Conservation (phyloP, 352 stramenopile genomes). For the Phytophthora foliorum region DNA sequence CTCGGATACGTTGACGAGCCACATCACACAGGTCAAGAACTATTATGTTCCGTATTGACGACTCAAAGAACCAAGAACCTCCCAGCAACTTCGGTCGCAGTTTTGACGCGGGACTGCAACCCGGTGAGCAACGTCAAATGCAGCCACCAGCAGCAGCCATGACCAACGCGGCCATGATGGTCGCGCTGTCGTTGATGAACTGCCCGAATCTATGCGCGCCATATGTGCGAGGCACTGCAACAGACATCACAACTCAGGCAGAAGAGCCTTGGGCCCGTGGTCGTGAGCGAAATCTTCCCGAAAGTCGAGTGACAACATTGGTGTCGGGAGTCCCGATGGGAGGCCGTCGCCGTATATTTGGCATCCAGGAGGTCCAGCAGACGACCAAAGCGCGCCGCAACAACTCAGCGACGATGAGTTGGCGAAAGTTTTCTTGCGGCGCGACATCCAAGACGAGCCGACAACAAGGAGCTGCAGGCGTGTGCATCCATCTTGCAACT, state of each 20-base stretch:
- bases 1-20: too few species aligned
- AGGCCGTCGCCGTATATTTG: conserved; percentile 11
- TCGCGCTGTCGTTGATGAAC: conserved; percentile 15
- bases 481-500: conserved; percentile 16
- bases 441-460: conserved; percentile 14
- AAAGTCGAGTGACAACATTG: neutral
- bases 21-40: too few species aligned
- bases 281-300: neutral
- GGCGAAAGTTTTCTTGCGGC: conserved; percentile 16
- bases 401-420: conserved; percentile 29
- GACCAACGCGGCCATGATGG: conserved; percentile 9
- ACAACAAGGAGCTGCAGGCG: conserved; percentile 19
- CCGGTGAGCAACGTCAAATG: neutral
- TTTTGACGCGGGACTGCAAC: neutral
- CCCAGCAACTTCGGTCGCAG: neutral
- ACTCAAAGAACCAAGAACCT: conserved; percentile 15
- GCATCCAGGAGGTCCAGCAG: neutral
- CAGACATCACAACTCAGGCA: conserved; percentile 24
- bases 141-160: too few species aligned
- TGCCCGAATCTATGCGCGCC: conserved; percentile 23
- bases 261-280: conserved; percentile 20
- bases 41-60: too few species aligned
- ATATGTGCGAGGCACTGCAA: conserved; percentile 25
- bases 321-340: neutral
- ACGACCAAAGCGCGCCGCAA: conserved; percentile 1